A percentile compares a stretch with the other conserved stretches of the same genome.
These are phyloP conservation scores for Spergularia marina DNA, from an alignment of 148 eudicot species.

Conservation along the genomic window DNA sequence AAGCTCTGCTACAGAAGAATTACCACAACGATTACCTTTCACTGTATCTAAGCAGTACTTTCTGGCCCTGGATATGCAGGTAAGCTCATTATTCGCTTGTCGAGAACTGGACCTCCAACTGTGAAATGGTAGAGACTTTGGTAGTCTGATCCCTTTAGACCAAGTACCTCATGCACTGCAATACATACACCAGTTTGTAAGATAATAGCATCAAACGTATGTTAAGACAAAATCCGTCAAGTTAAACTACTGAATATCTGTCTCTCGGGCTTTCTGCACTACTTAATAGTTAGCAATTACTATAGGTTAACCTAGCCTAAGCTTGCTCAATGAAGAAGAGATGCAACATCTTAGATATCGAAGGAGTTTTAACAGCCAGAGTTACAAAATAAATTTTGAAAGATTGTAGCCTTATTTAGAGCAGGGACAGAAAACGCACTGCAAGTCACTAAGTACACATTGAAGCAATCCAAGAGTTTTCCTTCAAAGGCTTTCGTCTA, in stretches of 20 bases:
- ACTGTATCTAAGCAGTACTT: conserved; percentile 38
- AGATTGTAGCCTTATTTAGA: background rate
- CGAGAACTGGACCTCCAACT: conserved; percentile 75
- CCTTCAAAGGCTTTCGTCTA: background rate
- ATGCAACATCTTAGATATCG: background rate
- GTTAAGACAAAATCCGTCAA: too few relatives aligned
- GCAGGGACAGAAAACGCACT: too few relatives aligned
- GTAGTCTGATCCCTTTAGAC: conserved; percentile 60
- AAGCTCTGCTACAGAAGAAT: background rate
- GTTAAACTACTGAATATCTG: background rate
- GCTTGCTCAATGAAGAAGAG: background rate
- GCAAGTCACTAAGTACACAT: too few relatives aligned
- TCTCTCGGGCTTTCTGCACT: background rate
- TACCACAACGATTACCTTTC: background rate
- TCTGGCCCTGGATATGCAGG: conserved; percentile 95
- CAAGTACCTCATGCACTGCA: conserved; percentile 86
- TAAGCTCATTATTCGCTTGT: conserved; percentile 87
- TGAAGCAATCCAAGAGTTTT: background rate
- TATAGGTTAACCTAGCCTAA: background rate
- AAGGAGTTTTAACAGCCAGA: background rate
- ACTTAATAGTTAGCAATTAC: background rate
- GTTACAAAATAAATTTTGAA: background rate
- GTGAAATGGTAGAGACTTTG: conserved; percentile 93
- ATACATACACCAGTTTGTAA: background rate
- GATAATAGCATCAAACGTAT: background rate